Percentiles rank a stretch among this genome's conserved stretches.
Evolutionary conservation across 2,329 filamentous ascomycete genomes (phyloP).

Genomic region (Phoma sp.): DNA sequence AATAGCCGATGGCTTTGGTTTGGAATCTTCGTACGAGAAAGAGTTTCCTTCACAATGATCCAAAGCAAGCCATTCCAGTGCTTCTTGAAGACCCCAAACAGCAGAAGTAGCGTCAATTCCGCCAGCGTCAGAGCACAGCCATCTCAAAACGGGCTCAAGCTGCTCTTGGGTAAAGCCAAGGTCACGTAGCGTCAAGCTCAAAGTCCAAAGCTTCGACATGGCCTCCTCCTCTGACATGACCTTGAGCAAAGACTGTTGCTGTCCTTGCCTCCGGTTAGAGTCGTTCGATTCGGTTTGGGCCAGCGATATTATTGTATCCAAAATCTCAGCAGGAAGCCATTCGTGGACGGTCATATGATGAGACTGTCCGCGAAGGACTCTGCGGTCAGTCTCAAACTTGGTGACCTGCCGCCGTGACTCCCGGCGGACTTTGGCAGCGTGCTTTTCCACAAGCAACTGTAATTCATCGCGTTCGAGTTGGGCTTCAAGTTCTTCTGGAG

Average conservation of each 20-base stretch:
- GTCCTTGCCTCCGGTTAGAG: constrained; percentile 54
- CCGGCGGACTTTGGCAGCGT: constrained; percentile 77
- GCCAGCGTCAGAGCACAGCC: constrained; percentile 45
- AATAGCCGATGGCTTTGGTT: constrained; percentile 23
- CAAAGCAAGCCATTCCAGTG: constrained; percentile 87
- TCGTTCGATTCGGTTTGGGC: constrained; percentile 67
- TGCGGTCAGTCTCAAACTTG: constrained; percentile 83
- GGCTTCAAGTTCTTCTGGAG: constrained; percentile 85
- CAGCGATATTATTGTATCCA: constrained; percentile 78
- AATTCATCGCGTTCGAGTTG: constrained; percentile 91
- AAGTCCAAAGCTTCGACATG: constrained; percentile 80
- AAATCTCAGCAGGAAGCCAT: constrained; percentile 81
- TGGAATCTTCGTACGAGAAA: constrained; percentile 67
- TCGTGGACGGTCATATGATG: constrained; percentile 73
- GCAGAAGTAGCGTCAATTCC: constrained; percentile 60
- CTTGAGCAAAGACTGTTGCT: constrained; percentile 47
- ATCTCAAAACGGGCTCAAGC: constrained; percentile 39
- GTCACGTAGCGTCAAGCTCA: constrained; percentile 73
- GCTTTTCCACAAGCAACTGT: constrained; percentile 84
- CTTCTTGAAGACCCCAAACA: constrained; percentile 86
- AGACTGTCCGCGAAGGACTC: constrained; percentile 79
- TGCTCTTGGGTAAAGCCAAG: constrained; percentile 66
- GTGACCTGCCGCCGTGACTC: constrained; percentile 78
- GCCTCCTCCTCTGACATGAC: constrained; percentile 75
- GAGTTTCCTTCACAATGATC: constrained; percentile 73